phyloP scores from a whole-genome alignment of 495 filamentous ascomycete species.

The Penicillium desertorum region DNA sequence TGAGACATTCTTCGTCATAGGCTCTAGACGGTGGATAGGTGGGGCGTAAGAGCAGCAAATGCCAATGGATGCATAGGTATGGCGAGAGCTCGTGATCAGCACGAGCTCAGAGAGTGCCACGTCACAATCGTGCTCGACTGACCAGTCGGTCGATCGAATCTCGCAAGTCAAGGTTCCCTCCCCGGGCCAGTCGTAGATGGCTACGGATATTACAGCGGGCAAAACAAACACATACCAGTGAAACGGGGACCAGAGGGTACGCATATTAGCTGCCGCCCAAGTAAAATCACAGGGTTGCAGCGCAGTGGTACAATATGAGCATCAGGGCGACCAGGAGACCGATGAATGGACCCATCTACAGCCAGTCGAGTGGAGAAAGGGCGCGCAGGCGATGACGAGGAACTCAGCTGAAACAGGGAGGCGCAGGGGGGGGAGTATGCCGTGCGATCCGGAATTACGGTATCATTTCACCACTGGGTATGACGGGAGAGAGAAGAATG shows the following conservation, averaged over 20 bases:
- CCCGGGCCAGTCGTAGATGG: not conserved
- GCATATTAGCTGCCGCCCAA: not conserved
- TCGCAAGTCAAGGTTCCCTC: slow-evolving; percentile 2
- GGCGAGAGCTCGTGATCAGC: not conserved
- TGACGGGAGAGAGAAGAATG: not conserved
- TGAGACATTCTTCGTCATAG: slow-evolving; percentile 1
- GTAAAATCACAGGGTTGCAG: not conserved
- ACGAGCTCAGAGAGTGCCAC: slow-evolving; percentile 3
- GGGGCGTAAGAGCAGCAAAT: slow-evolving; percentile 3
- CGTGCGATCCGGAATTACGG: slow-evolving; percentile 10
- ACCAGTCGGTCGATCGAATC: not conserved
- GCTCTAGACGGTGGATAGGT: not conserved
- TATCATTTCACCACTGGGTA: slow-evolving; percentile 9
- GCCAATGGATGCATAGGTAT: not conserved
- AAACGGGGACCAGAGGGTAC: slow-evolving; percentile 1
- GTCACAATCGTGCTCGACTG: slow-evolving; percentile 1
- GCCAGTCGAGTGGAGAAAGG: slow-evolving; percentile 6
- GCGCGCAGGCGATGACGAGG: slow-evolving; percentile 1
- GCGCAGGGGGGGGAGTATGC: not conserved
- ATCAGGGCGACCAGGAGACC: slow-evolving; percentile 3
- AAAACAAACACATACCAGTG: not conserved
- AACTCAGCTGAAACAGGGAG: slow-evolving; percentile 6
- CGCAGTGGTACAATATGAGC: not conserved
- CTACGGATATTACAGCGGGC: not conserved
- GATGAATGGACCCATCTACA: not conserved